Evolutionary conservation across 768 basidiomycete species (phyloP), one percentile per base, ranked within the genome.

Genomic region (Boletus rubropictus): DNA sequence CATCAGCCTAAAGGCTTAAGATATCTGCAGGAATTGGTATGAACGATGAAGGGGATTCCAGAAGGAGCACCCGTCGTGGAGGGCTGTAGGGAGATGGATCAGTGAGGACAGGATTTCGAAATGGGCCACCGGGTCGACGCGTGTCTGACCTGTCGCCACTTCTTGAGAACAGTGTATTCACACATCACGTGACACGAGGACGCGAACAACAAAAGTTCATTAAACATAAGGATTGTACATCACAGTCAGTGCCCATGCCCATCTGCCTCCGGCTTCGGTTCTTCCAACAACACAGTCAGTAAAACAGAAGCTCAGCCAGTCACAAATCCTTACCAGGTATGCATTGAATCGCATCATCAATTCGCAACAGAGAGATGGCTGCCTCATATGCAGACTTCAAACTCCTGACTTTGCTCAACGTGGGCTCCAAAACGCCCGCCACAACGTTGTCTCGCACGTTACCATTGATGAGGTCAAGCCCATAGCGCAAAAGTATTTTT

Each of bases 331-430:
- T 57, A 89, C 89, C 89, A 50, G 89, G 86, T 39, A 86, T 76
- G 67, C 87, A 89, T 59, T 91, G 89, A 52, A 92, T 92, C n/a
- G 89, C 89, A 67, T 92, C 94, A 65, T 97, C 94, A 58, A 98
- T 97, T 51, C 96, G 80, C 65, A 99, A 72, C 50, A 98, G 72
- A 48, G 91, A 91, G 33, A 96, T 93, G 4, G 94, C 92, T 25
- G 95, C 94, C 66, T 97, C 94, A 55, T 94, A 89, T 28, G 96
- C 96, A 28, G 88, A 91, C 75, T 99, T 99, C 66, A 99, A 70
- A 63, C 90, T 94, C 72, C 89, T 90, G 56, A 98, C 88, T 71
- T 99, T 98, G 74, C 88, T 89, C 72, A 99, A 80, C 8, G 93
- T 97, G 4, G 96, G 96, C 69, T 98, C 96, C 38, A 99, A 73